Conservation (phyloP, 495 filamentous ascomycete species). For the Talaromyces nanjingensis region DNA sequence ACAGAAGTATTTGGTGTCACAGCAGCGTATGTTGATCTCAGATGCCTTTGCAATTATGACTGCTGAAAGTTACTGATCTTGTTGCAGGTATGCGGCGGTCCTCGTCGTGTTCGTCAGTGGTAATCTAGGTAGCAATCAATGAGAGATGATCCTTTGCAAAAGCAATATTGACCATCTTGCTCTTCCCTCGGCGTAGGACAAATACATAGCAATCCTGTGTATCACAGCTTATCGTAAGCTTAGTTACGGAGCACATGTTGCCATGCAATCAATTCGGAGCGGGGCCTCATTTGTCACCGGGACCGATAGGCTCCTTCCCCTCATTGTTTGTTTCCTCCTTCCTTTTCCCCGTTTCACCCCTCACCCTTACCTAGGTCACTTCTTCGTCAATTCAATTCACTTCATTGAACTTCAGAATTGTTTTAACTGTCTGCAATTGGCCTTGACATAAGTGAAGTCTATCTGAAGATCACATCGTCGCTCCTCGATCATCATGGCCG, state of each 20-base stretch:
- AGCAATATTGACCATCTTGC: not conserved
- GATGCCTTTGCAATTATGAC: not conserved
- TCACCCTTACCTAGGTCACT: not conserved
- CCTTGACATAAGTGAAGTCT: not conserved
- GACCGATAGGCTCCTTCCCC: not conserved
- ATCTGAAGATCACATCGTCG: not conserved
- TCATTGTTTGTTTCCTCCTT: not conserved
- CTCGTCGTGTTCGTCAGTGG: not conserved
- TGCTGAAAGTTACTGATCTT: not conserved
- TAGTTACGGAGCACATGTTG: not conserved
- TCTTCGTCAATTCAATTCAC: not conserved
- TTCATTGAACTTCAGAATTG: not conserved
- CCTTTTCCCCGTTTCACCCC: not conserved
- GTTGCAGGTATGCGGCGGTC: not conserved
- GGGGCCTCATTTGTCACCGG: too few relatives aligned
- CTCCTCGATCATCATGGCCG: conserved; percentile 25
- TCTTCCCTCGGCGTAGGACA: too few relatives aligned
- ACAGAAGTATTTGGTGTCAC: not conserved
- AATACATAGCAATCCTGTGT: too few relatives aligned
- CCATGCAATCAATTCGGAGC: not conserved
- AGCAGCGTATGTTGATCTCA: not conserved
- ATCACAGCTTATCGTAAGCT: too few relatives aligned
- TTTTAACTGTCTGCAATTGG: not conserved
- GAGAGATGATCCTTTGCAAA: not conserved
- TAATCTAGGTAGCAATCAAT: not conserved